Evolutionary conservation across 1,139 yeast species (phyloP).

Genomic region (Debaryomyces singareniensis): DNA sequence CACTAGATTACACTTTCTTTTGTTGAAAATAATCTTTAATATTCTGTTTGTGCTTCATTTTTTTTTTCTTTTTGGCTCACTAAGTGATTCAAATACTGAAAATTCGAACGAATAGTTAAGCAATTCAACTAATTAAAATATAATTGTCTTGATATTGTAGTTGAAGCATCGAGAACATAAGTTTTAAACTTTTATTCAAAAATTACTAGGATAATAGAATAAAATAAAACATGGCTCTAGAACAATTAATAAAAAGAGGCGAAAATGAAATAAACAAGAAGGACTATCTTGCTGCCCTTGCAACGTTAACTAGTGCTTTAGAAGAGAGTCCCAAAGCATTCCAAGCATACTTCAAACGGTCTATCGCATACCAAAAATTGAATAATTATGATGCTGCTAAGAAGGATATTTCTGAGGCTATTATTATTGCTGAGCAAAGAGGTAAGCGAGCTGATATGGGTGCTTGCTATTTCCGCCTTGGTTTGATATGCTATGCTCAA

Average conservation of each 20-base stretch:
- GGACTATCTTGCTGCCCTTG: conserved; percentile 34
- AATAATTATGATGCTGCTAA: conserved; percentile 45
- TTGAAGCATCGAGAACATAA: too few species aligned
- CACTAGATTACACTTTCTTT: too few species aligned
- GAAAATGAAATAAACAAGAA: conserved; percentile 22
- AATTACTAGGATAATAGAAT: too few species aligned
- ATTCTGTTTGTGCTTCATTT: too few species aligned
- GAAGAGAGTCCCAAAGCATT: conserved; percentile 42
- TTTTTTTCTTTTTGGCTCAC: too few species aligned
- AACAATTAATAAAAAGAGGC: conserved; percentile 29
- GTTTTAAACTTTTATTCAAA: too few species aligned
- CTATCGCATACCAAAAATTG: conserved; percentile 52
- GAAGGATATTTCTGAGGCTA: conserved; percentile 49
- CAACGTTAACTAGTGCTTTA: conserved; percentile 24
- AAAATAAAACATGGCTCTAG: conserved; percentile 35
- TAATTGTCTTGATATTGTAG: too few species aligned
- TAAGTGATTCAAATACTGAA: too few species aligned
- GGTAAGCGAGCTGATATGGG: conserved; percentile 52
- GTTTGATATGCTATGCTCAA: conserved; percentile 41
- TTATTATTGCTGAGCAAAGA: conserved; percentile 43
- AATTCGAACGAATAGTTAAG: too few species aligned
- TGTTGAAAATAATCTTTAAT: too few species aligned
- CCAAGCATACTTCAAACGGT: conserved; percentile 45
- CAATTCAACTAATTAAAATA: too few species aligned
- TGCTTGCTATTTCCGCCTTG: conserved; percentile 54